Evolutionary conservation across 495 filamentous ascomycete genomes (phyloP), one percentile per base, ranked within the genome.

Genomic region (Umbilicaria muhlenbergii): DNA sequence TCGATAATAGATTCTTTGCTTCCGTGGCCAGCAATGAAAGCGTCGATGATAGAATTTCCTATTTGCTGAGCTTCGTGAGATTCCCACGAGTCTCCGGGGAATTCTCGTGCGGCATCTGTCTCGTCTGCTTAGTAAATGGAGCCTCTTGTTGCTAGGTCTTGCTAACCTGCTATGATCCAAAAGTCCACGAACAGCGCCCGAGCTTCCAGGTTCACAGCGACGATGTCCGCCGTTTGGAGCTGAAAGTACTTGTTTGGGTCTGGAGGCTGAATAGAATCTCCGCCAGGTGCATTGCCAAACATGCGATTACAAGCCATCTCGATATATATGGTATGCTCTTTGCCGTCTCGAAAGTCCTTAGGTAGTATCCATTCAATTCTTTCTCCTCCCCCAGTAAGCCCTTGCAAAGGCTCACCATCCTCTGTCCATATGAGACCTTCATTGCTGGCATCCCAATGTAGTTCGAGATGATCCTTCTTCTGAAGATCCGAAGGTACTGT

Each of bases 251-350:
- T 81, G 61, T 94, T 75, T 14, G 85, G 84, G 38, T 78, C 68
- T 1, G 91, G 91, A 7, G 91, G 88, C 55, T 94, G 86, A 44
- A 94, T 95, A 5, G 66, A 75, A 57, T 94, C 88, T 11, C 84
- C 87, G 16, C 80, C 82, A 2, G 78, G 67, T 0, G 85, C 81
- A 62, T 94, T 95, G 41, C 91, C 91, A 63, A 96, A 95, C 89
- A 98, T 98, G 52, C 78, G 77, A 62, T 98, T 98, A 61, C 91
- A 96, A 12, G 91, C 91, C 83, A 98, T 93, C 64, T 98, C 91
- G 47, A 98, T 77, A 59, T 94, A 98, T 48, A 96, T 81, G 8
- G 67, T 73, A 57, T 98, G 91, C 48, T 81, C 73, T 58, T 88
- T 77, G 7, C 86, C 89, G 54, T 96, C 85, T 39, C 77, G 72